These are phyloP conservation scores for Chloris gayana DNA, from an alignment of 176 grass and related monocot species.

Conservation along the genomic window DNA sequence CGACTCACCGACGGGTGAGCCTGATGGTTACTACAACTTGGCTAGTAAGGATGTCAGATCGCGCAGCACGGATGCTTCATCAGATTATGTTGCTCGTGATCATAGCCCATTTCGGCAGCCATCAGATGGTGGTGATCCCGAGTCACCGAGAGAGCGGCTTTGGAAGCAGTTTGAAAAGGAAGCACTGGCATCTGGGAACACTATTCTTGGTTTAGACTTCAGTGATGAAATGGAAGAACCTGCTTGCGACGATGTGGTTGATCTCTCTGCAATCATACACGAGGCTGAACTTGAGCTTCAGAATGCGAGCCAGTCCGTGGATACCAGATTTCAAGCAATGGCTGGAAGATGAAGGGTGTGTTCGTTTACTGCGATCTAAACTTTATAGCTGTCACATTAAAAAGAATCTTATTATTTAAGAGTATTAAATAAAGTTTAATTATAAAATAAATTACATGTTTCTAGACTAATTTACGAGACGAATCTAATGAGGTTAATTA, in stretches of 20 bases:
- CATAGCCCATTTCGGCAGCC: conserved; percentile 65
- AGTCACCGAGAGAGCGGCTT: conserved; percentile 82
- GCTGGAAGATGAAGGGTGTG: conserved; percentile 79
- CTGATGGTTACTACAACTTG: conserved; percentile 43
- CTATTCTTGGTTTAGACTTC: conserved; percentile 66
- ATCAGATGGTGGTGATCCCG: conserved; percentile 64
- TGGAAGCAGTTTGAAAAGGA: conserved; percentile 95
- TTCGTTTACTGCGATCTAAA: too few species aligned
- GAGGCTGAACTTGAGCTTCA: conserved; percentile 81
- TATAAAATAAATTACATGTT: too few species aligned
- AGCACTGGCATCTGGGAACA: conserved; percentile 63
- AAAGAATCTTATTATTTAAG: too few species aligned
- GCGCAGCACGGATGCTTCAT: conserved; percentile 58
- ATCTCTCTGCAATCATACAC: conserved; percentile 65
- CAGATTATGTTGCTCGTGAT: conserved; percentile 77
- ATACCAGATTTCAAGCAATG: conserved; percentile 60
- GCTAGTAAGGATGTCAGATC: conserved; percentile 59
- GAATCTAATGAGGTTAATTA: too few species aligned
- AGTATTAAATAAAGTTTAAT: too few species aligned
- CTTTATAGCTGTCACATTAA: too few species aligned
- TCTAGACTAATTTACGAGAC: too few species aligned
- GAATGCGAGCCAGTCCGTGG: conserved; percentile 37
- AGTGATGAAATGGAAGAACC: conserved; percentile 46
- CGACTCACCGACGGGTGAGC: conserved; percentile 42
- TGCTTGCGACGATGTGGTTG: conserved; percentile 51